Percentiles rank a stretch among this genome's conserved stretches.
phyloP scores from a whole-genome alignment of 2,329 filamentous ascomycete genomes.

The Verticillium alfalfae region DNA sequence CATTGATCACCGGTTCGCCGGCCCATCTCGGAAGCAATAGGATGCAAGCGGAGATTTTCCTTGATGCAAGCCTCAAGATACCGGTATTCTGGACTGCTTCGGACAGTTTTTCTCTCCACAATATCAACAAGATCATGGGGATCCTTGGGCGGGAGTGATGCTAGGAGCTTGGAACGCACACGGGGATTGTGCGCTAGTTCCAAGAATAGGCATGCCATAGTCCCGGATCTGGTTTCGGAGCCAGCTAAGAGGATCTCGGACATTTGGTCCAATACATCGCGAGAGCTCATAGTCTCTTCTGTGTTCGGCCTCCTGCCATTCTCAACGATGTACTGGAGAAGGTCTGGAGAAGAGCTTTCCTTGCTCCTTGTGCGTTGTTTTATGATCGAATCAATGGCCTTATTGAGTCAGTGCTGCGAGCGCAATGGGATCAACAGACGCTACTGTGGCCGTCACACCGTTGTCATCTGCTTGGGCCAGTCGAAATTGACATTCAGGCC shows the following conservation, averaged over 20 bases:
- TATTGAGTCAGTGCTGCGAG: too few relatives aligned
- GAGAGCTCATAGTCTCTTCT: conserved; percentile 9
- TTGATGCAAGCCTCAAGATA: conserved; percentile 76
- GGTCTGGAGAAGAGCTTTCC: too few relatives aligned
- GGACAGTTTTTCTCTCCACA: conserved; percentile 2
- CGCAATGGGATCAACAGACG: too few relatives aligned
- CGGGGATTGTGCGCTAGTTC: conserved; percentile 15
- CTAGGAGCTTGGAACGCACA: conserved; percentile 12
- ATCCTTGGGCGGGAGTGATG: background rate
- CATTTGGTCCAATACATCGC: conserved; percentile 11
- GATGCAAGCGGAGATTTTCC: conserved; percentile 71
- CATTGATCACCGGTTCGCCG: conserved; percentile 8
- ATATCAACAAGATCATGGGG: too few relatives aligned
- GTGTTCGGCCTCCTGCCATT: conserved; percentile 5
- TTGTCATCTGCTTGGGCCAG: too few relatives aligned
- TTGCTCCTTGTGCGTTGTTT: too few relatives aligned
- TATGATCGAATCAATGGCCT: too few relatives aligned
- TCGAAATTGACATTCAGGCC: too few relatives aligned
- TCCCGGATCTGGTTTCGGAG: conserved; percentile 19
- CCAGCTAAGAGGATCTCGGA: conserved; percentile 17
- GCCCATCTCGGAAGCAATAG: conserved; percentile 23
- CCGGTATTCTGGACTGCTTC: conserved; percentile 1
- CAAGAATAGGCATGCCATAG: conserved; percentile 18
- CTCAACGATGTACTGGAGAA: too few relatives aligned
- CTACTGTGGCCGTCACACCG: too few relatives aligned